These are phyloP conservation scores for Parsonsia alboflavescens DNA, from an alignment of 257 asterid genomes.

Conservation along the genomic window DNA sequence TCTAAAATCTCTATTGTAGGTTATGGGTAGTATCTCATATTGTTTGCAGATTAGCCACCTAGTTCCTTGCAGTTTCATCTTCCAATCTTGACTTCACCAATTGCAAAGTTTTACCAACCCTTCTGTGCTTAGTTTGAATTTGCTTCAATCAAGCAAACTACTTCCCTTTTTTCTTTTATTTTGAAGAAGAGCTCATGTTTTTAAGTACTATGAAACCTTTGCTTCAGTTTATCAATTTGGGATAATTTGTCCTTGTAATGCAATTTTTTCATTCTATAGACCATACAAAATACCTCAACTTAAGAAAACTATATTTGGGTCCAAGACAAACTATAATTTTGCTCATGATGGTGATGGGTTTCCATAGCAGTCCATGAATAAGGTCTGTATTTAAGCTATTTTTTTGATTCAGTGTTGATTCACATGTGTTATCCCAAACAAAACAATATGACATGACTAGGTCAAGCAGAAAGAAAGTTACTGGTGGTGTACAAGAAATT, in stretches of 20 bases:
- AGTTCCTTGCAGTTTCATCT: slow-evolving; percentile 7
- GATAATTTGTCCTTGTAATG: background rate
- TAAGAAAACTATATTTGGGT: background rate
- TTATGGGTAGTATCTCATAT: background rate
- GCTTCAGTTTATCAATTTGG: background rate
- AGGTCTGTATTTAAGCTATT: background rate
- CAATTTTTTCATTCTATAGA: background rate
- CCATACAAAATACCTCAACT: background rate
- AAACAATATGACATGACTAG: background rate
- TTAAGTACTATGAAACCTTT: background rate
- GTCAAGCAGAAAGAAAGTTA: no score
- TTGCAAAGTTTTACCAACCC: background rate
- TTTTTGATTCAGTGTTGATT: background rate
- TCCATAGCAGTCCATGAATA: background rate
- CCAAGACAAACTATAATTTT: background rate
- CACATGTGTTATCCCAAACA: background rate
- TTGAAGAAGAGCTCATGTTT: background rate
- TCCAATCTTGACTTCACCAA: background rate
- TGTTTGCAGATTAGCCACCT: background rate
- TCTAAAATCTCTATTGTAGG: slow-evolving; percentile 19
- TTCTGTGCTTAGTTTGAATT: background rate
- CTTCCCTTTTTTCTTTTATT: background rate
- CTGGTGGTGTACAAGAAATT: background rate
- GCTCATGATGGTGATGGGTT: background rate
- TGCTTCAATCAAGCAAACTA: slow-evolving; percentile 4